These are phyloP conservation scores for Didymella pomorum DNA, from an alignment of 2,329 filamentous ascomycete genomes.

Conservation along the genomic window DNA sequence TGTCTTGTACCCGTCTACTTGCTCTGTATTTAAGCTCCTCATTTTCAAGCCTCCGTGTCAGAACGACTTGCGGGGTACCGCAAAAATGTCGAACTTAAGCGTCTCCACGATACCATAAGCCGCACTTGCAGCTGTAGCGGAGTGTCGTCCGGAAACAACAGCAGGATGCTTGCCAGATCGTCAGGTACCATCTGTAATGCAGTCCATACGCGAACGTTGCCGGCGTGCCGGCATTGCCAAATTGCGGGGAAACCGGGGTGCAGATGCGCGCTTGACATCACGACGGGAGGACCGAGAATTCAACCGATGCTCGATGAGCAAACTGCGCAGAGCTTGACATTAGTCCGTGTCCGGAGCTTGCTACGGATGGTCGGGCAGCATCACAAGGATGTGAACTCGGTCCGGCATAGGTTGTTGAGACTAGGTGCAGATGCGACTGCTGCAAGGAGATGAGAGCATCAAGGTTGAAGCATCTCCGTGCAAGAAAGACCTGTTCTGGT, in stretches of 20 bases:
- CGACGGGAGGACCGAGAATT: slow-evolving; percentile 3
- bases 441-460: not conserved
- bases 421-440: slow-evolving; percentile 2
- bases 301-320: slow-evolving; percentile 8
- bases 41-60: not conserved
- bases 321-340: not conserved
- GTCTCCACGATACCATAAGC: not conserved
- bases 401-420: not conserved
- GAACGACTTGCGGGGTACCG: slow-evolving; percentile 3
- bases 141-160: slow-evolving; percentile 4
- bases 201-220: not conserved
- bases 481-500: not conserved
- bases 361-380: slow-evolving; percentile 1
- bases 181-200: slow-evolving; percentile 3
- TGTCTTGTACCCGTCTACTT: not conserved
- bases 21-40: slow-evolving; percentile 12
- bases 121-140: slow-evolving; percentile 6
- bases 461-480: not conserved
- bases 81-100: not conserved
- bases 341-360: not conserved
- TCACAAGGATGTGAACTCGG: not conserved
- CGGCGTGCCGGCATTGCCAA: not conserved
- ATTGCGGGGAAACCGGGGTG: slow-evolving; percentile 6
- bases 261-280: slow-evolving; percentile 10
- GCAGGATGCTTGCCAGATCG: slow-evolving; percentile 3